phyloP scores from a whole-genome alignment of 1,284 basidiomycete genomes.

The Earliella scabrosa region DNA sequence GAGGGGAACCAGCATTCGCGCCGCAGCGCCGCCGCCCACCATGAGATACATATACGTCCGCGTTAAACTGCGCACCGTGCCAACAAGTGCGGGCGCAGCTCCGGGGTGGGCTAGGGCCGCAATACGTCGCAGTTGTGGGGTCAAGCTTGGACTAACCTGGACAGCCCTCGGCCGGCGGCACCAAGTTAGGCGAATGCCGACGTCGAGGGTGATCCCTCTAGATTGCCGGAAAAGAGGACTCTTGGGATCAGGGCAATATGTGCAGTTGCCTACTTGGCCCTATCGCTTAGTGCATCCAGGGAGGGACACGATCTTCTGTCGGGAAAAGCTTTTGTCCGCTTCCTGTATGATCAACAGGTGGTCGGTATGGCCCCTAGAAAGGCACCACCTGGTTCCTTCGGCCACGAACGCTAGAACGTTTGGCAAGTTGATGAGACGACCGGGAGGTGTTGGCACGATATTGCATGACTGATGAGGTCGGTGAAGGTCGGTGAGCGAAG shows the following conservation, averaged over 20 bases:
- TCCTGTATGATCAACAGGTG: too few relatives aligned
- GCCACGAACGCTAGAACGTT: not conserved
- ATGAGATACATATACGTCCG: slow-evolving; percentile 17
- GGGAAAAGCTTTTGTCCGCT: not conserved
- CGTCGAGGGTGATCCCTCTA: slow-evolving; percentile 17
- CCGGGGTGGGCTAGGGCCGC: slow-evolving; percentile 12
- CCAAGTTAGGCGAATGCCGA: slow-evolving; percentile 17
- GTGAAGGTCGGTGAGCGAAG: too few relatives aligned
- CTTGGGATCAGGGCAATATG: not conserved
- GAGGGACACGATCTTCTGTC: not conserved
- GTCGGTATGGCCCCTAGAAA: not conserved
- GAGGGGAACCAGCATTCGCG: not conserved
- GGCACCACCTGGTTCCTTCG: not conserved
- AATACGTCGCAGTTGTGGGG: slow-evolving; percentile 21
- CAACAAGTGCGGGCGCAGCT: slow-evolving; percentile 15
- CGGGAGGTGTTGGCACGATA: not conserved
- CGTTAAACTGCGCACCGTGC: slow-evolving; percentile 25
- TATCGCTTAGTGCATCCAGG: not conserved
- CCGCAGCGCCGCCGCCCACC: slow-evolving; percentile 5
- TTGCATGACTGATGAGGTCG: too few relatives aligned
- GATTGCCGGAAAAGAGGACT: slow-evolving; percentile 12
- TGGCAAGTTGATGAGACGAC: slow-evolving; percentile 5
- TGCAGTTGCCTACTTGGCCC: not conserved
- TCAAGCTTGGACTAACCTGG: not conserved
- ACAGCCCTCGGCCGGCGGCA: slow-evolving; percentile 7